Conservation (phyloP, 1,139 yeast genomes). For the Suhomyces panamericanus region DNA sequence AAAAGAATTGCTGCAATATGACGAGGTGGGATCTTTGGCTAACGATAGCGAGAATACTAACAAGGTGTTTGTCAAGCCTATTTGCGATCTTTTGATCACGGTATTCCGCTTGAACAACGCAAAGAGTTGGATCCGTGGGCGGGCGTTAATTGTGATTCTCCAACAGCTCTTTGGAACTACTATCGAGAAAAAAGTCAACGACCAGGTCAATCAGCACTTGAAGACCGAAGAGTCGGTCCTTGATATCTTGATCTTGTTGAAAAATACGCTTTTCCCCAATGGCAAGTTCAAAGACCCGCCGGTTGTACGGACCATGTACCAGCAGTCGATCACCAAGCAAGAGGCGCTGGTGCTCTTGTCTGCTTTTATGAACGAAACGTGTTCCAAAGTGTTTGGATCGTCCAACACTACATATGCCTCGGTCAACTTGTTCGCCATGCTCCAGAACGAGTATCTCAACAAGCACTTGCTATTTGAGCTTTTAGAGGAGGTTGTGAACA, state of each 20-base stretch:
- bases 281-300: conserved; percentile 54
- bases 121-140: conserved; percentile 78
- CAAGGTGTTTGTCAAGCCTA: conserved; percentile 65
- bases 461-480: conserved; percentile 61
- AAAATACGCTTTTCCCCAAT: conserved; percentile 62
- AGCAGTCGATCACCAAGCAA: conserved; percentile 52
- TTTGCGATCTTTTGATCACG: conserved; percentile 72
- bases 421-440: conserved; percentile 56
- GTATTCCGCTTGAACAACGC: conserved; percentile 68
- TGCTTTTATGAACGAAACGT: conserved; percentile 59
- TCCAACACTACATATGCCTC: conserved; percentile 67
- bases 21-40: conserved; percentile 27
- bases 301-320: conserved; percentile 47
- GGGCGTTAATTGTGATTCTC: conserved; percentile 75
- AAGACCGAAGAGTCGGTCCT: conserved; percentile 52
- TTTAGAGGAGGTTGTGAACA: conserved; percentile 50
- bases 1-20: conserved; percentile 41
- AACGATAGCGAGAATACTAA: conserved; percentile 18
- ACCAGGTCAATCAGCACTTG: conserved; percentile 32
- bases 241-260: conserved; percentile 44
- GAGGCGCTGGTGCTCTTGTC: conserved; percentile 62
- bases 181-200: conserved; percentile 67
- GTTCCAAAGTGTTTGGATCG: conserved; percentile 75
- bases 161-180: conserved; percentile 90
- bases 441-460: conserved; percentile 74